phyloP scores from a whole-genome alignment of 2,329 filamentous ascomycete species.

The Clonostachys chloroleuca region DNA sequence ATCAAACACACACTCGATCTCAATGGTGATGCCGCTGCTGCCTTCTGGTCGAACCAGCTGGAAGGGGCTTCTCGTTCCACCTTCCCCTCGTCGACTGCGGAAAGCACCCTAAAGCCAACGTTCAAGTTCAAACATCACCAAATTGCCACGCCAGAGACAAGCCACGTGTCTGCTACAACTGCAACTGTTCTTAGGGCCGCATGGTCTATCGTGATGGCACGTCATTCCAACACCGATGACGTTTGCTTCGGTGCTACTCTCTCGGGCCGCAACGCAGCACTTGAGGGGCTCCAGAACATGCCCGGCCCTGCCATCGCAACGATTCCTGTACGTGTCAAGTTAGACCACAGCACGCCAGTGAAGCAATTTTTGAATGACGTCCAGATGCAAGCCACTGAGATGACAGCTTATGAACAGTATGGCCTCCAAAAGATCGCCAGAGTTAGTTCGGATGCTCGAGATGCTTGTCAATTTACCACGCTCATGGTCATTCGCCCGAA shows the following conservation, averaged over 20 bases:
- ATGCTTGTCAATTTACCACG: conserved; percentile 8
- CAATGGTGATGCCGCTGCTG: background rate
- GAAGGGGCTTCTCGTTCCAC: background rate
- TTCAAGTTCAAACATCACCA: too few relatives aligned
- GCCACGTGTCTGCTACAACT: background rate
- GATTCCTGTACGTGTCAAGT: conserved; percentile 5
- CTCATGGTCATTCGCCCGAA: conserved; percentile 7
- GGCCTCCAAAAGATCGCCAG: conserved; percentile 11
- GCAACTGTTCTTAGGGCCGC: conserved; percentile 7
- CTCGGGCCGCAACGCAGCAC: conserved; percentile 9
- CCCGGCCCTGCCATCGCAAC: conserved; percentile 9
- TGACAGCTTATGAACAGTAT: conserved; percentile 8
- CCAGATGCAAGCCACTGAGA: conserved; percentile 3
- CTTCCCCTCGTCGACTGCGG: background rate
- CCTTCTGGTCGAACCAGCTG: background rate
- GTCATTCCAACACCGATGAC: conserved; percentile 25
- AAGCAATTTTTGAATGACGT: conserved; percentile 4
- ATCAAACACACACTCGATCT: background rate
- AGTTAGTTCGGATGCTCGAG: conserved; percentile 3
- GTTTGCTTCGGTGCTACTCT: conserved; percentile 10
- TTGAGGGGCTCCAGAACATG: conserved; percentile 5
- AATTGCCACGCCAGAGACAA: background rate
- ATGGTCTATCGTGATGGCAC: conserved; percentile 1
- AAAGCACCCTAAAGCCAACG: background rate
- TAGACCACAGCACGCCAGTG: conserved; percentile 2